These are phyloP conservation scores for Metarhizium rileyi DNA, from an alignment of 2,329 filamentous ascomycete species.

Conservation along the genomic window DNA sequence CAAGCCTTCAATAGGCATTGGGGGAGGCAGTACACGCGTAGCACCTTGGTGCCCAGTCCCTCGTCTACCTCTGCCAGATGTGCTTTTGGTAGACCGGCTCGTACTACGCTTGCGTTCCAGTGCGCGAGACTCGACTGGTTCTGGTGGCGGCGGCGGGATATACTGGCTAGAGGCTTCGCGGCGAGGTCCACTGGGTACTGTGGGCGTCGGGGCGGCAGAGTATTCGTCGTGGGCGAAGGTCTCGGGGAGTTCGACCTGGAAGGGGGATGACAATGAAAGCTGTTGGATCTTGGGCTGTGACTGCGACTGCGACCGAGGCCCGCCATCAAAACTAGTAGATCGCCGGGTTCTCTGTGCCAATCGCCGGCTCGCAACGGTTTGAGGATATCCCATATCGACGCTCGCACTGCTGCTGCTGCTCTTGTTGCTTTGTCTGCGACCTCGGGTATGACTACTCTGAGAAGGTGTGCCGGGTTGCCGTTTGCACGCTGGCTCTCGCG, in stretches of 20 bases:
- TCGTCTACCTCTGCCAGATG: constrained; percentile 24
- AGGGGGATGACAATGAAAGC: constrained; percentile 22
- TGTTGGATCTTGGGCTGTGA: constrained; percentile 16
- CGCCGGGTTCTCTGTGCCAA: constrained; percentile 44
- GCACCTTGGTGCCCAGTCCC: constrained; percentile 16
- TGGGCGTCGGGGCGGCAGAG: constrained; percentile 80
- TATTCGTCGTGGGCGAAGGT: constrained; percentile 51
- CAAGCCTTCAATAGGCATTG: constrained; percentile 27
- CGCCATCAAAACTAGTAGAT: constrained; percentile 68
- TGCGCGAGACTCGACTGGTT: constrained; percentile 27
- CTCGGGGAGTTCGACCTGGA: constrained; percentile 40
- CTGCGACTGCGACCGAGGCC: constrained; percentile 19
- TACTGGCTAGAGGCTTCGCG: constrained; percentile 27
- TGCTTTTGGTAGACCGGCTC: constrained; percentile 43
- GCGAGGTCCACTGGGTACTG: constrained; percentile 70
- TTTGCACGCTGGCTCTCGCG: constrained; percentile 36
- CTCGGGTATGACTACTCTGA: constrained; percentile 37
- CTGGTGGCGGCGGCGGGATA: constrained; percentile 26
- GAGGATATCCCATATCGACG: constrained; percentile 51
- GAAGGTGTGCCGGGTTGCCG: constrained; percentile 30
- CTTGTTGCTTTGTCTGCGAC: constrained; percentile 58
- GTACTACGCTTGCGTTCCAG: constrained; percentile 48
- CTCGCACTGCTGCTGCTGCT: constrained; percentile 60
- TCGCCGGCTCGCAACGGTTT: constrained; percentile 49
- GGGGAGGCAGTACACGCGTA: constrained; percentile 13